Percentiles rank a stretch among this genome's conserved stretches.
Conservation (phyloP, 768 basidiomycete species). For the Coprinopsis strossmayeri region DNA sequence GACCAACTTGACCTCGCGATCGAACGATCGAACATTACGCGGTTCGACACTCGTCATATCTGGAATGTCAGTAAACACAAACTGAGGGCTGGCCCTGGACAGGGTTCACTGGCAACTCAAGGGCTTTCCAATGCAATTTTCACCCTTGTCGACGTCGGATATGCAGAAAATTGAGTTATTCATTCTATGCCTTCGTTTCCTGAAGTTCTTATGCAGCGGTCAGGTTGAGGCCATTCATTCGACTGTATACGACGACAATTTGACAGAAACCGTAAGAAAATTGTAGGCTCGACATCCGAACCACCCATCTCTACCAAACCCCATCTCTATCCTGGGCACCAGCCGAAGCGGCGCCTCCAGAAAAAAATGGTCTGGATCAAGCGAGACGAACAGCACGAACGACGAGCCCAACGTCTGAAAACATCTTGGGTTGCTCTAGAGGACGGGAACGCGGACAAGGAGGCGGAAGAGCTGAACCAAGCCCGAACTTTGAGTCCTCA, state of each 20-base stretch:
- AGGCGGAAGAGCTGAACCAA: constrained; percentile 73
- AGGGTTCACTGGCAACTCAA: no score
- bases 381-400: not conserved
- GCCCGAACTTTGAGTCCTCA: constrained; percentile 94
- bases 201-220: not conserved
- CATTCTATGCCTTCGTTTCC: not conserved
- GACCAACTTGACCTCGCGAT: no score
- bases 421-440: constrained; percentile 50
- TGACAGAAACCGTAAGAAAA: not conserved
- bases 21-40: no score
- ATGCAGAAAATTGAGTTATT: not conserved
- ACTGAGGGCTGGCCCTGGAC: no score
- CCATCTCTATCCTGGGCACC: constrained; percentile 1
- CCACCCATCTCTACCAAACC: not conserved
- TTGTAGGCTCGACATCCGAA: not conserved
- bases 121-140: no score
- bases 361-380: constrained; percentile 1
- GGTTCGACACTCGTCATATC: not conserved
- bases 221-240: not conserved
- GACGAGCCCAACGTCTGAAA: constrained; percentile 1
- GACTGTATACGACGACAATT: not conserved
- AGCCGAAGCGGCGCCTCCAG: constrained; percentile 4
- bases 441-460: constrained; percentile 95
- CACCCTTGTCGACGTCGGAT: no score
- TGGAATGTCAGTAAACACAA: not conserved